A percentile compares a stretch with the other conserved stretches of the same genome.
Evolutionary conservation across 352 stramenopile species (phyloP).

Genomic region (Pythium pectinolyticum): DNA sequence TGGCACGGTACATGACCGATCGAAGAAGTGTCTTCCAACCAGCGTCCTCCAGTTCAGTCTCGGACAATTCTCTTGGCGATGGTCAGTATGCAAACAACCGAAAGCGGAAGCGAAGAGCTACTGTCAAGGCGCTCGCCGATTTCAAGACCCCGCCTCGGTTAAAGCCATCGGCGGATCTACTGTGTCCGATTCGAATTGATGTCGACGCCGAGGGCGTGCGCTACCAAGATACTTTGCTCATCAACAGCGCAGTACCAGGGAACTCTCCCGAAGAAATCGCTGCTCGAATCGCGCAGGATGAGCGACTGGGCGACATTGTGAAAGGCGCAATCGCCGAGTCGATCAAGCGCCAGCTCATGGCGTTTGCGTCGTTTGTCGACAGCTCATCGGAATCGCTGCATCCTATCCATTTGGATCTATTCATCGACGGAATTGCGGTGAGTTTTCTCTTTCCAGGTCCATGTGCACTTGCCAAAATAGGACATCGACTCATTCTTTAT

Average conservation of each 20-base stretch:
- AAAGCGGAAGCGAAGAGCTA: conserved; percentile 64
- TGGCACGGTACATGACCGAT: conserved; percentile 30
- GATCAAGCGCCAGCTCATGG: conserved; percentile 65
- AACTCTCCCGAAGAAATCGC: conserved; percentile 58
- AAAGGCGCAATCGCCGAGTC: conserved; percentile 69
- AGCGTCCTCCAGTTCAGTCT: not conserved
- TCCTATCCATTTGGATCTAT: conserved; percentile 71
- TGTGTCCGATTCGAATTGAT: conserved; percentile 78
- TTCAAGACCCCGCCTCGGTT: conserved; percentile 24
- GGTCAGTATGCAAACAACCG: conserved; percentile 22
- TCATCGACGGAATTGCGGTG: conserved; percentile 66
- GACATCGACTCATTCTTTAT: not conserved
- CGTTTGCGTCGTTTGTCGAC: conserved; percentile 52
- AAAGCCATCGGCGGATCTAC: conserved; percentile 36
- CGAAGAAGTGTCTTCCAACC: conserved; percentile 29
- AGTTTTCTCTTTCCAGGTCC: conserved; percentile 15
- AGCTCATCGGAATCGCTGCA: conserved; percentile 38
- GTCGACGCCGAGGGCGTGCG: conserved; percentile 71
- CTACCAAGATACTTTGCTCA: conserved; percentile 76
- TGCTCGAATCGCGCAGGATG: conserved; percentile 56
- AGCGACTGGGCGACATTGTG: conserved; percentile 51
- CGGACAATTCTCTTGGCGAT: conserved; percentile 7
- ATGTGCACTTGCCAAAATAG: no score
- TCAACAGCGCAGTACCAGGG: conserved; percentile 43
- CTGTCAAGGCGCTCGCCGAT: conserved; percentile 36